Evolutionary conservation across 192 early-diverging fungal species (phyloP).

Genomic region (Rhizophlyctis rosea): DNA sequence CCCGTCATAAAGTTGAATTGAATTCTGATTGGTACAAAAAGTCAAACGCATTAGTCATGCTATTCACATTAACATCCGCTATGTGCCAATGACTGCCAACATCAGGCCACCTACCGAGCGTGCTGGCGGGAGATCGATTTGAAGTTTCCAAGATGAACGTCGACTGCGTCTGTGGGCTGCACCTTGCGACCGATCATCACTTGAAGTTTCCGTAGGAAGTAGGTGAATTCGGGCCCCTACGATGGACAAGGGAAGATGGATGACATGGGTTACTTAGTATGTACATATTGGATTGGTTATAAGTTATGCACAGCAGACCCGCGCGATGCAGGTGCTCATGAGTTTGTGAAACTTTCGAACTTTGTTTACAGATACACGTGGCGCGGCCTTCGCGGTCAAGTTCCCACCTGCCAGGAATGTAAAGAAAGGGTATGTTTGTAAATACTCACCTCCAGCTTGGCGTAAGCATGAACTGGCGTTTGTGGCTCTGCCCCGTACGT

Average conservation of each 20-base stretch:
- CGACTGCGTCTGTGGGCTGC: conserved; percentile 55
- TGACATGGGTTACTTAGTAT: not conserved
- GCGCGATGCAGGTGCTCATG: too few species aligned
- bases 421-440: too few species aligned
- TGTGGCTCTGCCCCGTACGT: conserved; percentile 4
- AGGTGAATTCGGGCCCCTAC: conserved; percentile 74
- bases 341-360: too few species aligned
- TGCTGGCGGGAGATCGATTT: conserved; percentile 87
- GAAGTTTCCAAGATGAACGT: conserved; percentile 79
- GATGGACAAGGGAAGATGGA: not conserved
- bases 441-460: conserved; percentile 61
- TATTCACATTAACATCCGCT: too few species aligned
- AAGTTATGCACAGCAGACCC: not conserved
- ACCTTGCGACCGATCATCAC: conserved; percentile 74
- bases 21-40: conserved; percentile 53
- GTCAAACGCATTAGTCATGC: too few species aligned
- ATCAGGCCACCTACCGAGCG: too few species aligned
- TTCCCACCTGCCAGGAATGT: too few species aligned
- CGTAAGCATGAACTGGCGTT: conserved; percentile 79
- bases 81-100: too few species aligned
- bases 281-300: not conserved
- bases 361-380: too few species aligned
- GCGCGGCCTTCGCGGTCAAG: too few species aligned
- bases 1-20: conserved; percentile 79
- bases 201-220: conserved; percentile 78